Base-by-base conservation (phyloP, 2,329 filamentous ascomycete species). In the Piedraia hortae region DNA sequence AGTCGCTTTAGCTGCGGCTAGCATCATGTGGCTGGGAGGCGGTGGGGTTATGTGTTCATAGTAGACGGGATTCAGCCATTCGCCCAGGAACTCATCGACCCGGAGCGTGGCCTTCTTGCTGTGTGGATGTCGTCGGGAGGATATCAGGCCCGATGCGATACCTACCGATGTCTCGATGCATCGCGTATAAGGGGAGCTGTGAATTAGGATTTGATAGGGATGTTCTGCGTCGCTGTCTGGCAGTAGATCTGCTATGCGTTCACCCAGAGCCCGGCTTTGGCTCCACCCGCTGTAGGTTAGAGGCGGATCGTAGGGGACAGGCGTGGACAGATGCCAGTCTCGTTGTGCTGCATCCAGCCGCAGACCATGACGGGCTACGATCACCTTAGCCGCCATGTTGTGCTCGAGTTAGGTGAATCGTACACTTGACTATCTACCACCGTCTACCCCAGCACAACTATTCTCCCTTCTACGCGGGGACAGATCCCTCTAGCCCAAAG, bases 1-100 rank as follows among this genome's bases (percentile, higher is more conserved):
- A 35, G 88, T 75, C 12, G 74, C 73, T 45, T 91, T 93, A 14
- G 85, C 82, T 18, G 64, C 63, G 12, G 73, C 72, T 3, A 93
- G 55, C 75, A 97, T 88, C 47, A 85, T 60, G 3, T 69, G 62
- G 3, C 77, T 82, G 19, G 65, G 63, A 0, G 85, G 85, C 6
- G 85, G 85, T 3, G 78, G 74, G 0, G 73, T 82, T 31, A 91
- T 91, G 23, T 72, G 59, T 30, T 90, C 78, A 37, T 82, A 97
- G 44, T 97, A 97, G 38, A 80, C 70, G 1, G 78, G 75, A 2
- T 72, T 74, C 14, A 93, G 56, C 85, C 85, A 97, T 53, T 97
- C 85, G 21, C 85, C 82, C 0, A 97, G 56, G 39, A 88, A 91
- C 0, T 80, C 71, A 45, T 97, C 85, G 4, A 97, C 58, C 1